Percentiles rank a stretch among this genome's conserved stretches.
phyloP scores from a whole-genome alignment of 257 asterid species.

The Scutellaria galericulata region DNA sequence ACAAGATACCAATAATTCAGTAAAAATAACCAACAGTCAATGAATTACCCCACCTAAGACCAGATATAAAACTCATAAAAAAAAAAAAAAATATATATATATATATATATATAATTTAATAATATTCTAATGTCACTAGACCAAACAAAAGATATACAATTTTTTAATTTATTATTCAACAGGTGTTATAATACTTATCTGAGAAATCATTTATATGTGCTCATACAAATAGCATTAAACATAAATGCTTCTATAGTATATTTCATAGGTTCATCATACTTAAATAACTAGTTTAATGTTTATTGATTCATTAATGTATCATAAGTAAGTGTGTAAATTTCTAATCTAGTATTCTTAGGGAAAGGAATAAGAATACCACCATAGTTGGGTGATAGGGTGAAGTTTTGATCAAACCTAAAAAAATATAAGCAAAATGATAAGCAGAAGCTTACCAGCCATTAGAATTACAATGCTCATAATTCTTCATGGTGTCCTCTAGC shows the following conservation, averaged over 20 bases:
- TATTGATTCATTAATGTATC: neutral
- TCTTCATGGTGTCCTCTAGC: conserved; percentile 82
- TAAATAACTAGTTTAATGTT: neutral
- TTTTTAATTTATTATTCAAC: neutral
- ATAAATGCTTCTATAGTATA: neutral
- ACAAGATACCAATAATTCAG: neutral
- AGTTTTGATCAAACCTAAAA: conserved; percentile 8
- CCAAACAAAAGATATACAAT: neutral
- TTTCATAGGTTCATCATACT: conserved; percentile 9
- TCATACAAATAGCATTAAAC: neutral
- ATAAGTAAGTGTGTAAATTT: neutral
- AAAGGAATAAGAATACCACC: neutral
- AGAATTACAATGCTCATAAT: conserved; percentile 56
- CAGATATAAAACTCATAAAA: neutral
- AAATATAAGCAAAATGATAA: conserved; percentile 8
- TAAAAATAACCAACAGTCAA: neutral
- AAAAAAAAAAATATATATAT: too few relatives aligned
- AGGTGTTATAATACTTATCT: neutral
- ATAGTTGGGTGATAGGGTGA: neutral
- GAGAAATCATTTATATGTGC: neutral
- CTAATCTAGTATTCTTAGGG: neutral
- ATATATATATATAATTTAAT: neutral
- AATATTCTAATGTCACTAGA: neutral
- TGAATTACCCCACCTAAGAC: conserved; percentile 5
- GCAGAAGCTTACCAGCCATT: conserved; percentile 62